Evolutionary conservation across 352 stramenopile species (phyloP).

Genomic region (Phytopythium boreale): DNA sequence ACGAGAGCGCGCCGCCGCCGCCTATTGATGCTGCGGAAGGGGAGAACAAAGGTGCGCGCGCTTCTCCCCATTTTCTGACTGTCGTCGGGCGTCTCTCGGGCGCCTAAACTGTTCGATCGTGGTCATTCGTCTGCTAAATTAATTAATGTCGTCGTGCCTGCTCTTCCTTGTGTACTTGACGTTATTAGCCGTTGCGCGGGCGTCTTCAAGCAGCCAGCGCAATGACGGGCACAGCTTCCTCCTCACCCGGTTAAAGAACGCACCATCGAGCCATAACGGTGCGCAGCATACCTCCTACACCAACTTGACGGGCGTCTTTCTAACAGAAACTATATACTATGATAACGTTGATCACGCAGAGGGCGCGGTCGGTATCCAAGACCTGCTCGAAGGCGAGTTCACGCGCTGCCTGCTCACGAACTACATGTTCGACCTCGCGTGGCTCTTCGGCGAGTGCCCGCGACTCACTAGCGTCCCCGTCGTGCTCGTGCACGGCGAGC

Average conservation of each 20-base stretch:
- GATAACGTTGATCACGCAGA: conserved; percentile 17
- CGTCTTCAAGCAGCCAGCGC: background rate
- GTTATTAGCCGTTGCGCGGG: background rate
- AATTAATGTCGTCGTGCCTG: background rate
- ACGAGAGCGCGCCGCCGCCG: background rate
- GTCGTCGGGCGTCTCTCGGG: background rate
- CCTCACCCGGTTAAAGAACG: conserved; percentile 33
- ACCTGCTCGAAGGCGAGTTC: conserved; percentile 62
- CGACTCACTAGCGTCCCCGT: conserved; percentile 57
- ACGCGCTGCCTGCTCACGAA: conserved; percentile 67
- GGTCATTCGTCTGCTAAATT: background rate
- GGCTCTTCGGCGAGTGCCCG: conserved; percentile 65
- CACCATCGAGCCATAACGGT: conserved; percentile 46
- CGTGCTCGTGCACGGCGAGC: conserved; percentile 77
- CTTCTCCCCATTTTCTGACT: background rate
- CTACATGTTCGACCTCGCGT: conserved; percentile 79
- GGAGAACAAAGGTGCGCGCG: background rate
- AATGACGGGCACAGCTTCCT: conserved; percentile 22
- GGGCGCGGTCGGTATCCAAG: conserved; percentile 32
- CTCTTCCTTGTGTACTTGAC: background rate
- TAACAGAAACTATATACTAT: background rate
- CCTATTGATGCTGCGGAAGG: background rate
- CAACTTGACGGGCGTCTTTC: background rate
- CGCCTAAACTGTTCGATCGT: background rate
- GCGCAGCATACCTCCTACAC: conserved; percentile 6